A percentile compares a stretch with the other conserved stretches of the same genome.
phyloP scores from a whole-genome alignment of 257 asterid species.

The Eucommia ulmoides region DNA sequence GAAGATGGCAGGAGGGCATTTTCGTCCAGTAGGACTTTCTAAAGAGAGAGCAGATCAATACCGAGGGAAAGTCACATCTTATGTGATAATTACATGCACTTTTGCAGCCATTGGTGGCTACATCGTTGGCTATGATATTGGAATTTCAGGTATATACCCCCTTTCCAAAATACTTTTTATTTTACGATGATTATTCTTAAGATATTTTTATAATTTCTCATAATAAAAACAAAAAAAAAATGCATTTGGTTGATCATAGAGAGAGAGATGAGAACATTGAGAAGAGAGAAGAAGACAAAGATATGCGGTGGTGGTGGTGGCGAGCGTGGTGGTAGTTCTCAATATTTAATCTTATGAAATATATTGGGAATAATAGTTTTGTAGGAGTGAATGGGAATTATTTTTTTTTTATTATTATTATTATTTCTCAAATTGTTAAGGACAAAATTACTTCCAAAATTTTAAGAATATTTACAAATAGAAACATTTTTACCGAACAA shows the following conservation, averaged over 20 bases:
- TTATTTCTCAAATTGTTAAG: too few relatives aligned
- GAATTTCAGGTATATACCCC: slow-evolving; percentile 52
- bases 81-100: slow-evolving; percentile 61
- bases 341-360: too few relatives aligned
- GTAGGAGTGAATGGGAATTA: too few relatives aligned
- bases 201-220: neutral
- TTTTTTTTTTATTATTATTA: too few relatives aligned
- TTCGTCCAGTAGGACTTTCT: slow-evolving; percentile 36
- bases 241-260: neutral
- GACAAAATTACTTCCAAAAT: too few relatives aligned
- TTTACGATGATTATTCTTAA: neutral
- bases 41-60: neutral
- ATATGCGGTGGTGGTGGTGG: neutral
- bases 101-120: slow-evolving; percentile 89
- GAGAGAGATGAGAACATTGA: too few relatives aligned
- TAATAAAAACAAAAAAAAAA: neutral
- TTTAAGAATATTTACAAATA: too few relatives aligned
- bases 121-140: slow-evolving; percentile 81
- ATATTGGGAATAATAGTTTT: too few relatives aligned
- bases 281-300: neutral
- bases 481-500: too few relatives aligned
- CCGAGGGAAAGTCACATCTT: slow-evolving; percentile 21
- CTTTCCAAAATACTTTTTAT: neutral
- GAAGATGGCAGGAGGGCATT: slow-evolving; percentile 58
- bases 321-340: too few relatives aligned